These are phyloP conservation scores for Trichoderma endophyticum DNA, from an alignment of 2,329 filamentous ascomycete genomes.

Conservation along the genomic window DNA sequence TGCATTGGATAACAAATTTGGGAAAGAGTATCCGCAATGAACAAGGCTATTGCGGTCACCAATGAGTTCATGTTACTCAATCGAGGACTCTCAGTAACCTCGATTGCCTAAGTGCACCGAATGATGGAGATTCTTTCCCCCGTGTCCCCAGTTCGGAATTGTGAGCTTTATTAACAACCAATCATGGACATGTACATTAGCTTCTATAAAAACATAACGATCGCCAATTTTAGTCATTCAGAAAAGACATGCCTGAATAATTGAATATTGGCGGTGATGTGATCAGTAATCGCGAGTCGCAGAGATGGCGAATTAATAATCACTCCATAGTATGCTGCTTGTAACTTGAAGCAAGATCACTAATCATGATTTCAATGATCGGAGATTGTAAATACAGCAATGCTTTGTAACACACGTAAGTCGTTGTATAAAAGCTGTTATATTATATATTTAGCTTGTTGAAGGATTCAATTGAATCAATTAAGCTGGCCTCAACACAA, in stretches of 20 bases:
- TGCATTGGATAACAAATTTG: background rate
- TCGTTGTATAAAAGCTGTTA: background rate
- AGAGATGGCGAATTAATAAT: background rate
- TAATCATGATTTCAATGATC: background rate
- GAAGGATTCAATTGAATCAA: background rate
- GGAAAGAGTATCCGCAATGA: background rate
- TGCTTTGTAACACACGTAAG: accelerated
- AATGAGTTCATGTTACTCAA: background rate
- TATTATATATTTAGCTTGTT: background rate
- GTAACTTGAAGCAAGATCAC: background rate
- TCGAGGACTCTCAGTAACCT: background rate
- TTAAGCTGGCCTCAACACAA: background rate
- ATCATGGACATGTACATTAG: background rate
- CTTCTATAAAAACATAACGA: background rate
- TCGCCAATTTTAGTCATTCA: background rate
- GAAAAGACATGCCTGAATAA: background rate
- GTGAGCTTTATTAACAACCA: background rate
- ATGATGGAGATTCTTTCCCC: background rate
- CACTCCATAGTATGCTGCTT: background rate
- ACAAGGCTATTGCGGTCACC: background rate
- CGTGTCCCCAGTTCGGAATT: background rate
- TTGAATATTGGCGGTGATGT: background rate
- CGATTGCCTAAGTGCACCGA: background rate
- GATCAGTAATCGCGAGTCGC: background rate
- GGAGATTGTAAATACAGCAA: background rate